These are phyloP conservation scores for Aureobasidium namibiae DNA, from an alignment of 2,329 filamentous ascomycete genomes.

Conservation along the genomic window DNA sequence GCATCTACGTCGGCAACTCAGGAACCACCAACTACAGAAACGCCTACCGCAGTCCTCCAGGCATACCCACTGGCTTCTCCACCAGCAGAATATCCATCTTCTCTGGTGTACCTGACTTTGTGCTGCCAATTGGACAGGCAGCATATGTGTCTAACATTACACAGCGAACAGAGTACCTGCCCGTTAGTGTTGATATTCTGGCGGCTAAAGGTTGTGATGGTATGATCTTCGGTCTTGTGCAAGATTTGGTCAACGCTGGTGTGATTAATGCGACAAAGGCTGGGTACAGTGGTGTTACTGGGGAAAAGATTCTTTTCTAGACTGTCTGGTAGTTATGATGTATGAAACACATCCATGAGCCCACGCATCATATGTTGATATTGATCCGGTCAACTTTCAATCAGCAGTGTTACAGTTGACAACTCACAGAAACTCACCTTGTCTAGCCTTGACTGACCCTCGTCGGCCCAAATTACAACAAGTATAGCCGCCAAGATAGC, in stretches of 20 bases:
- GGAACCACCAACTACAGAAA: conserved; percentile 39
- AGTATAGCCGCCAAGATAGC: not conserved
- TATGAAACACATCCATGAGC: not conserved
- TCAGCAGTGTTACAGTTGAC: not conserved
- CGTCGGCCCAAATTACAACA: not conserved
- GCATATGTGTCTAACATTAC: conserved; percentile 42
- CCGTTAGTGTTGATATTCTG: conserved; percentile 51
- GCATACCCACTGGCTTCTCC: conserved; percentile 40
- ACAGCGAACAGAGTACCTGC: conserved; percentile 42
- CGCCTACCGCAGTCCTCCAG: conserved; percentile 34
- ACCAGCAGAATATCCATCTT: conserved; percentile 41
- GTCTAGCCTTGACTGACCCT: not conserved
- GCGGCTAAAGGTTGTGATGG: conserved; percentile 54
- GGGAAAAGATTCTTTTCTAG: conserved; percentile 33
- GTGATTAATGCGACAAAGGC: conserved; percentile 39
- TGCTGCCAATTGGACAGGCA: conserved; percentile 37
- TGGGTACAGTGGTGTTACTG: conserved; percentile 34
- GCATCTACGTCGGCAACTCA: conserved; percentile 40
- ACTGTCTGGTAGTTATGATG: not conserved
- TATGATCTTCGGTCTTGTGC: conserved; percentile 46
- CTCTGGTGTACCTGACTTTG: conserved; percentile 40
- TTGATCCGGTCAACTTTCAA: no score
- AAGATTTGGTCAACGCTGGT: conserved; percentile 42
- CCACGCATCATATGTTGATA: no score
- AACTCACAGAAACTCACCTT: not conserved